Conservation (phyloP, 495 filamentous ascomycete genomes). For the Hypoxylon perforatum region DNA sequence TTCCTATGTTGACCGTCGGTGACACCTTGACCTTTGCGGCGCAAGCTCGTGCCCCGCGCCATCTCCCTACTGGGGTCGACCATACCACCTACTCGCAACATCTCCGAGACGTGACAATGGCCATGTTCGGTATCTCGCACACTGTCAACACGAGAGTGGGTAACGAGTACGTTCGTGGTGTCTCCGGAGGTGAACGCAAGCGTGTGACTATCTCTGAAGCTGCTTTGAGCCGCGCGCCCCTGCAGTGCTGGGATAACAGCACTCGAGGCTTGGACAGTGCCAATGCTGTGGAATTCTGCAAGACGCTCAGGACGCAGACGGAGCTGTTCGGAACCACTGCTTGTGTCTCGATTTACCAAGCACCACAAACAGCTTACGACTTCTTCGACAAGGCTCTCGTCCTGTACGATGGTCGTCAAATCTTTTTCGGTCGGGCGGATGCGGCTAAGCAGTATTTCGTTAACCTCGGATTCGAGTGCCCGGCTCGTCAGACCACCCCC, state of each 20-base stretch:
- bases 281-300: slow-evolving; percentile 84
- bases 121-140: slow-evolving; percentile 80
- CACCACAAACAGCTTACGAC: slow-evolving; percentile 80
- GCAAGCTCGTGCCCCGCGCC: slow-evolving; percentile 70
- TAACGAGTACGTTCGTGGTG: slow-evolving; percentile 82
- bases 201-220: slow-evolving; percentile 84
- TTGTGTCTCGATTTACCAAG: slow-evolving; percentile 87
- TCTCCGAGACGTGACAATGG: slow-evolving; percentile 80
- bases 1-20: slow-evolving; percentile 82
- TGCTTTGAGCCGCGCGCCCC: slow-evolving; percentile 69
- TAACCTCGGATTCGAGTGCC: slow-evolving; percentile 80
- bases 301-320: slow-evolving; percentile 72
- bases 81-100: slow-evolving; percentile 70
- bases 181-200: slow-evolving; percentile 85
- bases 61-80: slow-evolving; percentile 69
- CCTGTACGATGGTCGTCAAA: slow-evolving; percentile 84
- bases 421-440: slow-evolving; percentile 76
- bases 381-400: slow-evolving; percentile 82
- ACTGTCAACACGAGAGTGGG: slow-evolving; percentile 82
- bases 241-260: slow-evolving; percentile 89
- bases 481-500: slow-evolving; percentile 76
- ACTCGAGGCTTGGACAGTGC: slow-evolving; percentile 84
- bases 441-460: slow-evolving; percentile 76
- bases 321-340: slow-evolving; percentile 73
- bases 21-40: slow-evolving; percentile 85